Percentiles rank a stretch among this genome's conserved stretches.
These are phyloP conservation scores for Trichomonascaceae sp. DNA, from an alignment of 1,139 yeast genomes.

Conservation along the genomic window DNA sequence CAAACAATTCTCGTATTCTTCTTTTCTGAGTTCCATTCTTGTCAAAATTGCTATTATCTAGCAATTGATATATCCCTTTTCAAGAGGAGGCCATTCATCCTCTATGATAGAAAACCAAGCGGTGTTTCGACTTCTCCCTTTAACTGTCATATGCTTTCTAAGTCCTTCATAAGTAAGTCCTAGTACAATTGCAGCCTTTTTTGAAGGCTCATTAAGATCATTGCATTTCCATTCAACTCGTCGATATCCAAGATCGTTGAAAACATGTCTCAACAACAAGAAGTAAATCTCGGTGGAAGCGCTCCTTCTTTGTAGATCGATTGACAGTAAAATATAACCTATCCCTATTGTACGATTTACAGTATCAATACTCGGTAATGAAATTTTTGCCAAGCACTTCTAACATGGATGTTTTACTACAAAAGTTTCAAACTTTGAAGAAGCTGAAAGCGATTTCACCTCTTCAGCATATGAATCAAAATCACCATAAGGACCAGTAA, in stretches of 20 bases:
- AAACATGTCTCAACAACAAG: conserved; percentile 27
- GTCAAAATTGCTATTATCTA: conserved; percentile 28
- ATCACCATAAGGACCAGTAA: conserved; percentile 17
- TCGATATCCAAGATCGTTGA: conserved; percentile 26
- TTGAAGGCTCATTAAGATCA: conserved; percentile 27
- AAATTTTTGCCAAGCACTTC: conserved; percentile 26
- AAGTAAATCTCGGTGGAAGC: conserved; percentile 31
- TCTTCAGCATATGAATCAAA: conserved; percentile 11
- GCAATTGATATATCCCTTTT: conserved; percentile 25
- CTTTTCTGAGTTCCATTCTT: conserved; percentile 22
- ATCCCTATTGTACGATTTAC: conserved; percentile 26
- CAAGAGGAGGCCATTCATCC: conserved; percentile 27
- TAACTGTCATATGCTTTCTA: conserved; percentile 27
- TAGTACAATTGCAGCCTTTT: conserved; percentile 28
- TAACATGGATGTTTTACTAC: conserved; percentile 20
- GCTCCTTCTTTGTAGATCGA: conserved; percentile 25
- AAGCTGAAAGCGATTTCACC: conserved; percentile 2
- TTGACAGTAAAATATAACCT: conserved; percentile 26
- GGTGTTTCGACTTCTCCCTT: conserved; percentile 31
- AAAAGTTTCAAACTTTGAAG: conserved; percentile 19
- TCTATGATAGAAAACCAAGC: conserved; percentile 31
- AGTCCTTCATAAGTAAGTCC: conserved; percentile 32
- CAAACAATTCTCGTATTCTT: neutral
- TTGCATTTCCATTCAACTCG: conserved; percentile 35
- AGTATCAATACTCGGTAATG: conserved; percentile 25